phyloP scores from a whole-genome alignment of 2,329 filamentous ascomycete species.

The Fusarium aywerte region DNA sequence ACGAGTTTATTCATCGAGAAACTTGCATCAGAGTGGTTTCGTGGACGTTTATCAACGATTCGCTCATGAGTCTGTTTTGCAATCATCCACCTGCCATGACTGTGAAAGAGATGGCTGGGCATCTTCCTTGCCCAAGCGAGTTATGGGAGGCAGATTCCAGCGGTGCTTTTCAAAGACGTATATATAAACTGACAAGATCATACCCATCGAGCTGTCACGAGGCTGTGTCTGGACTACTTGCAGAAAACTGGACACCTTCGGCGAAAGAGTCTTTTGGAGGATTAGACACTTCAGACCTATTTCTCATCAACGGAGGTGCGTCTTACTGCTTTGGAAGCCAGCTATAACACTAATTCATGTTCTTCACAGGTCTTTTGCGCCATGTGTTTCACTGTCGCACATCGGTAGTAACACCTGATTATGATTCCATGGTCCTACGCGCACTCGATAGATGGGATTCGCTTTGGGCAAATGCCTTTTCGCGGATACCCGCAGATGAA shows the following conservation, averaged over 20 bases:
- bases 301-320: neutral
- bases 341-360: neutral
- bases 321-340: rapidly evolving
- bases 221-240: slow-evolving; percentile 9
- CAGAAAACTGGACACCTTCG: slow-evolving; percentile 3
- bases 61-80: slow-evolving; percentile 14
- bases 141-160: slow-evolving; percentile 28
- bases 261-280: neutral
- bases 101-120: slow-evolving; percentile 25
- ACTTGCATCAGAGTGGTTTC: slow-evolving; percentile 29
- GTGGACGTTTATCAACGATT: slow-evolving; percentile 29
- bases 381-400: slow-evolving; percentile 25
- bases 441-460: slow-evolving; percentile 27
- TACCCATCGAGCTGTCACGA: neutral
- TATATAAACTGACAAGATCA: rapidly evolving
- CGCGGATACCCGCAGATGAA: neutral
- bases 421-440: neutral
- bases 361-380: neutral
- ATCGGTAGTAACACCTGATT: neutral
- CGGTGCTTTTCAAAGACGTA: neutral
- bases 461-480: slow-evolving; percentile 11
- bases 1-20: slow-evolving; percentile 18
- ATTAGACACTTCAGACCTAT: slow-evolving; percentile 4
- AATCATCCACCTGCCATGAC: slow-evolving; percentile 24
- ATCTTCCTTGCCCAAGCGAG: slow-evolving; percentile 18